A percentile compares a stretch with the other conserved stretches of the same genome.
phyloP scores from a whole-genome alignment of 805 yeast genomes.

The Candida morakotiae region DNA sequence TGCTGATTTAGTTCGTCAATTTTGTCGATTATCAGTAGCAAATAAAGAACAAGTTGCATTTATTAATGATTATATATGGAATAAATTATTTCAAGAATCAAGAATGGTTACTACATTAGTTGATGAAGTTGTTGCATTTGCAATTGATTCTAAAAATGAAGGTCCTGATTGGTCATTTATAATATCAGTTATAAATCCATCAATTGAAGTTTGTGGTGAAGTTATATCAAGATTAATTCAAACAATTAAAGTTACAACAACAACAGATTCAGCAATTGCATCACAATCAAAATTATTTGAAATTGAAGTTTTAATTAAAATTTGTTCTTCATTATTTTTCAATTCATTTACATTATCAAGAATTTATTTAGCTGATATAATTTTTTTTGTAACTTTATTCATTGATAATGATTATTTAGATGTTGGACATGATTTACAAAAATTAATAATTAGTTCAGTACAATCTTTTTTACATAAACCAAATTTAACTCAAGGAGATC shows the following conservation, averaged over 20 bases:
- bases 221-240: constrained; percentile 55
- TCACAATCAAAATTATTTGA: constrained; percentile 60
- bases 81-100: constrained; percentile 57
- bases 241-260: constrained; percentile 49
- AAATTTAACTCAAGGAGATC: constrained; percentile 36
- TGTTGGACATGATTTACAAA: constrained; percentile 58
- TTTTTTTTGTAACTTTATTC: constrained; percentile 61
- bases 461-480: constrained; percentile 65
- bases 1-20: constrained; percentile 55
- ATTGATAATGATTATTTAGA: constrained; percentile 50
- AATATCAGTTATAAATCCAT: constrained; percentile 64
- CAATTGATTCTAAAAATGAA: constrained; percentile 75
- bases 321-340: constrained; percentile 64
- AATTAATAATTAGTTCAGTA: constrained; percentile 59
- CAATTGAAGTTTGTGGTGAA: constrained; percentile 67
- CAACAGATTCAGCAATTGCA: constrained; percentile 35
- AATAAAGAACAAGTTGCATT: constrained; percentile 47
- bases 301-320: constrained; percentile 60
- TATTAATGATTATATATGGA: constrained; percentile 65
- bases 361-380: constrained; percentile 65
- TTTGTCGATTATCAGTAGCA: constrained; percentile 54
- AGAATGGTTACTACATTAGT: constrained; percentile 53
- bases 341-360: constrained; percentile 61
- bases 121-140: constrained; percentile 70
- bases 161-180: constrained; percentile 64